Conservation (phyloP, 2,329 filamentous ascomycete genomes). For the Alternaria ventricosa region DNA sequence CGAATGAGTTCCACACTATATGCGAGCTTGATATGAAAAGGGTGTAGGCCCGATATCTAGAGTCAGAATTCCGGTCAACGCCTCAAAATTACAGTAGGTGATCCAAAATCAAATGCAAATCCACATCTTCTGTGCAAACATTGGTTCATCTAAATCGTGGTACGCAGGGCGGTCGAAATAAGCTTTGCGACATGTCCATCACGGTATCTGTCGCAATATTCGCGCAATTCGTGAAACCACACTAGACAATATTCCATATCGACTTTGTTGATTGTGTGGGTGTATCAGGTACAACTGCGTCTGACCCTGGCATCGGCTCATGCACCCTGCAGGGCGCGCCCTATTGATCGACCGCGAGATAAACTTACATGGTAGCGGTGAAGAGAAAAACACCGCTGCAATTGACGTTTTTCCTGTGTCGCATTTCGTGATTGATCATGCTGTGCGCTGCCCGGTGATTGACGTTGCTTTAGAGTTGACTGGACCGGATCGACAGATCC, state of each 20-base stretch:
- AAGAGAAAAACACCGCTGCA: not conserved
- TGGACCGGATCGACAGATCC: slow-evolving; percentile 19
- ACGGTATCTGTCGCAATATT: not conserved
- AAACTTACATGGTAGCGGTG: slow-evolving; percentile 8
- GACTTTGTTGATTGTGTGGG: not conserved
- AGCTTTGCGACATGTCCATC: not conserved
- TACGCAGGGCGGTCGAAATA: not conserved
- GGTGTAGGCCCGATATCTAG: not conserved
- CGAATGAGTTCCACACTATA: not conserved
- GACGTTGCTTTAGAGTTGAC: slow-evolving; percentile 29
- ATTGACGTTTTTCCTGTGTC: not conserved
- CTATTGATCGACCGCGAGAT: slow-evolving; percentile 4
- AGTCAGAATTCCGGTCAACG: not conserved
- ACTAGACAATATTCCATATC: not conserved
- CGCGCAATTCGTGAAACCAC: not conserved
- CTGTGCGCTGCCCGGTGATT: slow-evolving; percentile 5
- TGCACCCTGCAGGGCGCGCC: slow-evolving; percentile 12
- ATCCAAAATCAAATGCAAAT: not conserved
- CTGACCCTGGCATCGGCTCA: not conserved
- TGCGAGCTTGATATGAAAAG: not conserved
- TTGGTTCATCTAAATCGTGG: not conserved
- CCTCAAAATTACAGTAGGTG: not conserved
- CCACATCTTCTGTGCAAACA: not conserved
- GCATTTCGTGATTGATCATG: slow-evolving; percentile 2
- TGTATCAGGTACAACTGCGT: slow-evolving; percentile 8